Conservation (phyloP, 768 basidiomycete species). For the Baorangia bicolor region DNA sequence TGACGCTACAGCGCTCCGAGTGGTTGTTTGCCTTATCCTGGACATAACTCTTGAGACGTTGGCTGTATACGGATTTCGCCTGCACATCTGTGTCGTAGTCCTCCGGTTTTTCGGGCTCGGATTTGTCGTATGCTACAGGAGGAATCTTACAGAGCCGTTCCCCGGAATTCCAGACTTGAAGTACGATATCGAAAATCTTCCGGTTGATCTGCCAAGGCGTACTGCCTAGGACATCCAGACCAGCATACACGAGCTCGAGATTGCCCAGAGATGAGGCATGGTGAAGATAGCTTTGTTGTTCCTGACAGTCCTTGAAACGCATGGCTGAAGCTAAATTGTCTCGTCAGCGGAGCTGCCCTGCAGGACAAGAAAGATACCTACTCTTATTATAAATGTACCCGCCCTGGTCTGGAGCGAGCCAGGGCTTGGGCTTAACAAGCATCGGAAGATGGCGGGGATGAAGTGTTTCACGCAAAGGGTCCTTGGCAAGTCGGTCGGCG, state of each 20-base stretch:
- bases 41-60: slow-evolving; percentile 52
- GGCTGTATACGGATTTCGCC: slow-evolving; percentile 53
- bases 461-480: slow-evolving; percentile 64
- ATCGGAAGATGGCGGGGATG: slow-evolving; percentile 96
- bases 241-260: slow-evolving; percentile 83
- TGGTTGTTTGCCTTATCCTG: slow-evolving; percentile 78
- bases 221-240: slow-evolving; percentile 84
- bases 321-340: slow-evolving; percentile 59
- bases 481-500: slow-evolving; percentile 71
- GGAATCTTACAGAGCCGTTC: slow-evolving; percentile 83
- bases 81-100: slow-evolving; percentile 51
- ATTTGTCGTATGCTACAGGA: slow-evolving; percentile 59
- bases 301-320: slow-evolving; percentile 89
- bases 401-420: slow-evolving; percentile 74
- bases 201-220: slow-evolving; percentile 92
- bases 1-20: slow-evolving; percentile 88
- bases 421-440: slow-evolving; percentile 88
- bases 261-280: slow-evolving; percentile 72
- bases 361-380: slow-evolving; percentile 34
- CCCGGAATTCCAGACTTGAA: slow-evolving; percentile 86
- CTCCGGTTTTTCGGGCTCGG: slow-evolving; percentile 55
- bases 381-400: slow-evolving; percentile 81
- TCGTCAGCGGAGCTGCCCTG: not conserved
- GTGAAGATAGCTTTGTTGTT: slow-evolving; percentile 77
- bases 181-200: slow-evolving; percentile 69